A percentile compares a stretch with the other conserved stretches of the same genome.
Conservation (phyloP, 768 basidiomycete genomes). For the Pleurotus cornucopiae region DNA sequence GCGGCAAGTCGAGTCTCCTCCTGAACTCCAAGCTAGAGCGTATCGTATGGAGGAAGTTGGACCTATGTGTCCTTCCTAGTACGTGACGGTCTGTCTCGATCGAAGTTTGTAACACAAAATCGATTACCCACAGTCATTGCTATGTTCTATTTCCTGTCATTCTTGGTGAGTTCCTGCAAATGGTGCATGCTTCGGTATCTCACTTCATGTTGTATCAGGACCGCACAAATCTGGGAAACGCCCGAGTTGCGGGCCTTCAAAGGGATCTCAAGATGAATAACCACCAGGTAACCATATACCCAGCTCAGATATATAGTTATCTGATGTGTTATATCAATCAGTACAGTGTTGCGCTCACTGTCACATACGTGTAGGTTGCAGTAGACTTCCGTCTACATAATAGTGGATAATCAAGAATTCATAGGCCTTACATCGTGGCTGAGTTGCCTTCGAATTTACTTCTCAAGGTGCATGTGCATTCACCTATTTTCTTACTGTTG, state of each 20-base stretch:
- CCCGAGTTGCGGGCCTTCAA: slow-evolving; percentile 59
- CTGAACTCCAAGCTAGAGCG: background rate
- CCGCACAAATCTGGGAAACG: slow-evolving; percentile 55
- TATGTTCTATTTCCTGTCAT: slow-evolving; percentile 49
- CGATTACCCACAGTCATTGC: slow-evolving; percentile 26
- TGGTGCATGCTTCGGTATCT: background rate
- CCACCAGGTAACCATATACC: slow-evolving; percentile 14
- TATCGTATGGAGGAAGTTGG: slow-evolving; percentile 44
- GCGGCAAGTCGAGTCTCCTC: background rate
- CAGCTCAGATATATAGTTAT: background rate
- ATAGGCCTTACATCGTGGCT: slow-evolving; percentile 46
- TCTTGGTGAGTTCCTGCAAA: slow-evolving; percentile 33
- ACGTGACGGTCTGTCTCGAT: background rate
- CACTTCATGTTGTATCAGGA: slow-evolving; percentile 25
- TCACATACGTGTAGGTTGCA: slow-evolving; percentile 28
- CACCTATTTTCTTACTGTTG: no score
- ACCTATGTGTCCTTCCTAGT: slow-evolving; percentile 39
- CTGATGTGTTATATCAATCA: background rate
- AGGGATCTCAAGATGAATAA: slow-evolving; percentile 46
- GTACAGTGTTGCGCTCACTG: slow-evolving; percentile 47
- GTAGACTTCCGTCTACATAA: background rate
- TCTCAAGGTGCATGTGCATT: slow-evolving; percentile 36
- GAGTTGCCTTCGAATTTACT: slow-evolving; percentile 61
- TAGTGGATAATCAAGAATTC: background rate
- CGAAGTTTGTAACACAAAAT: background rate